Conservation (phyloP, 2,329 filamentous ascomycete species). For the Metarhizium anisopliae region DNA sequence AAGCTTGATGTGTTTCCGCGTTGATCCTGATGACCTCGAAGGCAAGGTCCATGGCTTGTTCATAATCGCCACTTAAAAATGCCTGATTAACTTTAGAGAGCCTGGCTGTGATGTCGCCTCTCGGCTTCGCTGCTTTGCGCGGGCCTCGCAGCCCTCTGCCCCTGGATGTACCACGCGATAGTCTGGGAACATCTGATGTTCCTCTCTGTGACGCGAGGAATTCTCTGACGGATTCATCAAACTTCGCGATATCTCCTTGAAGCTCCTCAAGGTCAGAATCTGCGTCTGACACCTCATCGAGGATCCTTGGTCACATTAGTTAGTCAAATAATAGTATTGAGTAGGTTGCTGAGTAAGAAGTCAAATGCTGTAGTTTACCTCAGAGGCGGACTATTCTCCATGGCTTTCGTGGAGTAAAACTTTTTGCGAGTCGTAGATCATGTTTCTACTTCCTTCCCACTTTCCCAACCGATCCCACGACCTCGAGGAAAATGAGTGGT, state of each 20-base stretch:
- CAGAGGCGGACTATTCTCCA: not conserved
- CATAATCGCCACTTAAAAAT: slow-evolving; percentile 54
- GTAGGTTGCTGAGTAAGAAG: not conserved
- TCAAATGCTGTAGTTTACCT: not conserved
- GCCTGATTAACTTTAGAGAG: slow-evolving; percentile 59
- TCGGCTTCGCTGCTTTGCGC: slow-evolving; percentile 56
- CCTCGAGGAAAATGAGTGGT: too few species aligned
- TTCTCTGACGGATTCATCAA: slow-evolving; percentile 31
- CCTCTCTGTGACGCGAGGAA: slow-evolving; percentile 30
- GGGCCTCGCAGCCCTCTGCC: slow-evolving; percentile 33
- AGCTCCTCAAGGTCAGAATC: slow-evolving; percentile 37
- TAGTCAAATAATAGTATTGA: not conserved
- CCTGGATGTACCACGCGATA: slow-evolving; percentile 13
- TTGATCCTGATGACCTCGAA: slow-evolving; percentile 60
- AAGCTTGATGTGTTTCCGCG: slow-evolving; percentile 56
- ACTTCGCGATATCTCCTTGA: slow-evolving; percentile 32
- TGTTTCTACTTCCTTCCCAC: not conserved
- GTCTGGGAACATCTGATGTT: slow-evolving; percentile 11
- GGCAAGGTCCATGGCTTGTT: slow-evolving; percentile 48
- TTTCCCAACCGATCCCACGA: not conserved
- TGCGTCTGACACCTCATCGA: slow-evolving; percentile 27
- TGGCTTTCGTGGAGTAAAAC: not conserved
- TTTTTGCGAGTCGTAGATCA: not conserved
- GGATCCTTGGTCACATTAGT: slow-evolving; percentile 6
- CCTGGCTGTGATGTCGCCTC: slow-evolving; percentile 60